Percentiles rank a stretch among this genome's conserved stretches.
phyloP scores from a whole-genome alignment of 306 rosid species.

The Quercus cerris region DNA sequence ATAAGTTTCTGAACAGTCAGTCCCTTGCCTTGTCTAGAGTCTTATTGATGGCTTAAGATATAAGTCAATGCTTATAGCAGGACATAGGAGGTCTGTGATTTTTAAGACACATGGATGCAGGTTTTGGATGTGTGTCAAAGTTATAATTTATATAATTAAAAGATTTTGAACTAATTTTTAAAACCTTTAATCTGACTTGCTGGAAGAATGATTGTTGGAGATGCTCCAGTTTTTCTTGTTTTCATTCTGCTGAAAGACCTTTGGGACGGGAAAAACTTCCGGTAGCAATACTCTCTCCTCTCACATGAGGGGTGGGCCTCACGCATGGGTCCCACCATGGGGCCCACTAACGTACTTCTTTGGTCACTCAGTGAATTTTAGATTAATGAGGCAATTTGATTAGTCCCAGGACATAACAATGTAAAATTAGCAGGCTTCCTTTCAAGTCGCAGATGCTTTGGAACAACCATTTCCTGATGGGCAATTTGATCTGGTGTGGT shows the following conservation, averaged over 20 bases:
- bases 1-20: not conserved
- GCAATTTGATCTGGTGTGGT: constrained; percentile 85
- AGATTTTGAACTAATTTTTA: not conserved
- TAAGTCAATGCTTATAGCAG: not conserved
- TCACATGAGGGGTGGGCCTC: no score
- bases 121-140: not conserved
- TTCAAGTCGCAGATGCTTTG: constrained; percentile 83
- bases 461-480: constrained; percentile 77
- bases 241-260: no score
- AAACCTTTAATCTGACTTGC: not conserved
- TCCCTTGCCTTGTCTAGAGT: not conserved
- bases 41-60: not conserved
- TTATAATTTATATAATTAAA: not conserved
- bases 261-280: no score
- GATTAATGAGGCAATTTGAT: not conserved
- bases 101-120: no score
- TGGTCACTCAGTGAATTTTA: no score
- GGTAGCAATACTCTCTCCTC: no score
- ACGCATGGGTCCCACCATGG: no score
- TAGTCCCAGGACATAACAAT: no score
- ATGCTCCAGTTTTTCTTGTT: no score
- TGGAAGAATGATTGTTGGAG: not conserved
- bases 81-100: not conserved
- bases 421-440: constrained; percentile 47
- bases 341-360: no score